Percentiles rank a stretch among this genome's conserved stretches.
Evolutionary conservation across 805 yeast genomes (phyloP).

Genomic region (Spathaspora arborariae): DNA sequence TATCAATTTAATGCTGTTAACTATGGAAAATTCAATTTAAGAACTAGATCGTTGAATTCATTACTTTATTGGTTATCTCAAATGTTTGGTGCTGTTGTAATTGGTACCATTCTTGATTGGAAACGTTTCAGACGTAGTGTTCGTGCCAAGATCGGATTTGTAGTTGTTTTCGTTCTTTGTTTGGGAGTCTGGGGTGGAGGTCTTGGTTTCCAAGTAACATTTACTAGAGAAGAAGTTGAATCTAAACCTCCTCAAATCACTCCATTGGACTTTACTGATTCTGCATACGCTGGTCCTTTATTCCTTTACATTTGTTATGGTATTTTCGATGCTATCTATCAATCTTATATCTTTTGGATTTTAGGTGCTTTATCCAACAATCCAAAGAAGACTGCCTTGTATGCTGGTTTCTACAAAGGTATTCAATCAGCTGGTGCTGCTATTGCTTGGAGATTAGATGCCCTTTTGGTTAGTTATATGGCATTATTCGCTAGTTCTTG

Average conservation of each 20-base stretch:
- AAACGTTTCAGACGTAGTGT: slow-evolving; percentile 35
- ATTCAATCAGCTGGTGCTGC: slow-evolving; percentile 65
- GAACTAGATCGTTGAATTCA: slow-evolving; percentile 61
- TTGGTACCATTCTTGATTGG: slow-evolving; percentile 51
- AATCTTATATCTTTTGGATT: slow-evolving; percentile 54
- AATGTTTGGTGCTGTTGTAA: slow-evolving; percentile 51
- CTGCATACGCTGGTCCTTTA: slow-evolving; percentile 53
- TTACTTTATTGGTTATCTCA: slow-evolving; percentile 59
- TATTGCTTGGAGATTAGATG: slow-evolving; percentile 56
- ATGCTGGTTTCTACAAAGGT: slow-evolving; percentile 62
- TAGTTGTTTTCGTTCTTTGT: slow-evolving; percentile 33
- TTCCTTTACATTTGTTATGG: slow-evolving; percentile 64
- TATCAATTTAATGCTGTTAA: slow-evolving; percentile 60
- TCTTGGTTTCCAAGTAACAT: slow-evolving; percentile 40
- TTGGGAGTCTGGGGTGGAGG: slow-evolving; percentile 62
- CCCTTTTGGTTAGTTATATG: slow-evolving; percentile 33
- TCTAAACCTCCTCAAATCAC: slow-evolving; percentile 14
- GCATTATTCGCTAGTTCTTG: slow-evolving; percentile 47
- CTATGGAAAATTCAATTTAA: slow-evolving; percentile 50
- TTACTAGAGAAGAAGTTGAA: slow-evolving; percentile 34
- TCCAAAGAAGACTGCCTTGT: slow-evolving; percentile 51
- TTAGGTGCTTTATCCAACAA: slow-evolving; percentile 58
- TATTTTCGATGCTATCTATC: slow-evolving; percentile 55
- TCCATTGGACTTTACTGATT: slow-evolving; percentile 45
- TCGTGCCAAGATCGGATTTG: slow-evolving; percentile 46